phyloP scores from a whole-genome alignment of 2,329 filamentous ascomycete species.

The Metarhizium anisopliae region DNA sequence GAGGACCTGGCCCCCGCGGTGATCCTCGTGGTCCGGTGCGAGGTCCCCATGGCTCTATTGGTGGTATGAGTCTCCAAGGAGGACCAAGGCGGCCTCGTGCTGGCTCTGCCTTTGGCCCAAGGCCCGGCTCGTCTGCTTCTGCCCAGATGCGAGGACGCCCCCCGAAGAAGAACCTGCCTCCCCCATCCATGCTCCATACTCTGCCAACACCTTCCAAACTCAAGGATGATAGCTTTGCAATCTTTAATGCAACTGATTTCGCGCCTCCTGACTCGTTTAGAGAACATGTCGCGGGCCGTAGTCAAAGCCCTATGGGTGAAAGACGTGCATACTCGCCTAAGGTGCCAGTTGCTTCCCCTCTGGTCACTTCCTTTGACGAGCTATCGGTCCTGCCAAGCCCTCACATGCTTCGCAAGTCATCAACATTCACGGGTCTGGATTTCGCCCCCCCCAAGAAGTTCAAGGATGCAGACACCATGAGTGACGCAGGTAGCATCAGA shows the following conservation, averaged over 20 bases:
- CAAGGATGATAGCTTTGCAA: constrained; percentile 68
- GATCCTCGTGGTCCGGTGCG: constrained; percentile 24
- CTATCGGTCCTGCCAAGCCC: constrained; percentile 80
- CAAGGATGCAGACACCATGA: constrained; percentile 50
- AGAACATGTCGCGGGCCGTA: constrained; percentile 61
- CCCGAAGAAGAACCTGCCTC: constrained; percentile 46
- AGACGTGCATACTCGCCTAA: constrained; percentile 65
- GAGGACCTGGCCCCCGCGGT: constrained; percentile 16
- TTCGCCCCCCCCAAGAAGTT: constrained; percentile 74
- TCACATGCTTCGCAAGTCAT: constrained; percentile 67
- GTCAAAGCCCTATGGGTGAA: constrained; percentile 55
- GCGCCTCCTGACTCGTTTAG: constrained; percentile 64
- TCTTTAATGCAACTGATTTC: constrained; percentile 67
- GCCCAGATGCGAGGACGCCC: constrained; percentile 31
- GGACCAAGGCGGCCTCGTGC: constrained; percentile 46
- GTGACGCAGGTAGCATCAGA: constrained; percentile 56
- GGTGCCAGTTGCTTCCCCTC: constrained; percentile 65
- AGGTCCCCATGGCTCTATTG: constrained; percentile 39
- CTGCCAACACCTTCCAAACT: constrained; percentile 82
- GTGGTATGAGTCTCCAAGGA: constrained; percentile 36
- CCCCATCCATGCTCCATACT: constrained; percentile 63
- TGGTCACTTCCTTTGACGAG: constrained; percentile 80
- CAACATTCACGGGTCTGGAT: constrained; percentile 70
- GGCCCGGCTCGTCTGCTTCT: constrained; percentile 56
- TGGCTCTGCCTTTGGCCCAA: constrained; percentile 27